Evolutionary conservation across 306 rosid genomes (phyloP), one percentile per base, ranked within the genome.

Genomic region (Senna tora): DNA sequence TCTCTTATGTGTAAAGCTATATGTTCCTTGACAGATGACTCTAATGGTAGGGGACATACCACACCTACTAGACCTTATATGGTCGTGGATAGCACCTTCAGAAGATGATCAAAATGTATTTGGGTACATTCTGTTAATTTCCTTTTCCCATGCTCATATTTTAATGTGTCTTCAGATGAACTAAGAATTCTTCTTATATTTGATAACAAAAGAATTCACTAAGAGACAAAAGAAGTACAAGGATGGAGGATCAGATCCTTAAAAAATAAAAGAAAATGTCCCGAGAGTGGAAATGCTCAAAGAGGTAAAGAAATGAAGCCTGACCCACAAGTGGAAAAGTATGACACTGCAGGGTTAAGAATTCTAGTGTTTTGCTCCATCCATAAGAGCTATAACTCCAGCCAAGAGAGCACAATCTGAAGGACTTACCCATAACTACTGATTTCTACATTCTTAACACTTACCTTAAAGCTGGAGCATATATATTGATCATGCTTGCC

Each of bases 61-160:
- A 50, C 85, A 80, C 65, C 79, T 93, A 58, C 87, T 93, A 79
- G 98, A 90, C 69, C 87, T 93, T 72, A 85, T 93, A 77, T 93
- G 98, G 98, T 88, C 92, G 21, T 93, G 98, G 97, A 85, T 93
- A 84, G 93, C 97, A 52, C 97, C 98, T 57, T 81, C 83, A 41
- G 96, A 90, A 52, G 93, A 88, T 43, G 90, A 84, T 72, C 85
- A 85, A 9, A 81, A 84, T 82, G 83, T 77, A 67, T 88, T 87
- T 78, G 87, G 98, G 98, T 85, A 63, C 72, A 72, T 62, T 51
- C 25, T 79, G 70, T 30, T 72, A 63, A 64, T n/a, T 58, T 67
- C 64, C 71, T 75, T 81, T 73, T 1, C 54, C 42, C 71, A 34
- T 62, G 32, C 33, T 82, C 50, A 65, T 22, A 46, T 17, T 7